Conservation (phyloP, 257 asterid species). For the Osmanthus fragrans region DNA sequence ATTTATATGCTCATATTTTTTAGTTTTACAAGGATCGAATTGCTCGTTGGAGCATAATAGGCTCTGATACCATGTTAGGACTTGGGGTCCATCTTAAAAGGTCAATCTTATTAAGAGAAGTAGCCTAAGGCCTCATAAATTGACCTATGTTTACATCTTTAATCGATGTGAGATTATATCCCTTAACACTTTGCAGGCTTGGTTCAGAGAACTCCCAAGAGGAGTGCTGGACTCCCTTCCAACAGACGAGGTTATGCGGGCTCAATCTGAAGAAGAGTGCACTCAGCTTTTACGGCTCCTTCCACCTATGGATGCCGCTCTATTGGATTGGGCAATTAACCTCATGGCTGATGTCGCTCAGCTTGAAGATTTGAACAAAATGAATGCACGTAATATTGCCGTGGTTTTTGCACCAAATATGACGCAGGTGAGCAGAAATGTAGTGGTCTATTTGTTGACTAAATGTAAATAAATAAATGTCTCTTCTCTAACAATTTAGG, state of each 20-base stretch:
- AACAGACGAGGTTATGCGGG: constrained; percentile 72
- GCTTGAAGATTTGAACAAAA: constrained; percentile 68
- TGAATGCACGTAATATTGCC: constrained; percentile 85
- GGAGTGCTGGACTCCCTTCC: constrained; percentile 80
- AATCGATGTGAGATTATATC: too few species aligned
- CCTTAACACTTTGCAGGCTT: constrained; percentile 38
- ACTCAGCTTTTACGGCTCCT: constrained; percentile 63
- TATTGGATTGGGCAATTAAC: constrained; percentile 85
- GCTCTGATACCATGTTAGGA: too few species aligned
- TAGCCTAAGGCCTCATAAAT: too few species aligned
- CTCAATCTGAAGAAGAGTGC: constrained; percentile 76
- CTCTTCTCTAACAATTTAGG: too few species aligned
- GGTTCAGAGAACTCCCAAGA: constrained; percentile 89
- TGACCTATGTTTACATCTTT: too few species aligned
- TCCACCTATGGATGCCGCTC: constrained; percentile 75
- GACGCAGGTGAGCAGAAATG: constrained; percentile 64
- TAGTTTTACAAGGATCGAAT: too few species aligned
- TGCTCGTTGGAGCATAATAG: too few species aligned
- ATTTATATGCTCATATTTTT: too few species aligned
- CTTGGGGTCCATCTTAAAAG: too few species aligned
- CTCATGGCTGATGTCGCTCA: constrained; percentile 95
- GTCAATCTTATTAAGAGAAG: too few species aligned
- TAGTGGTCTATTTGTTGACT: neutral
- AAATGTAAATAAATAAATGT: too few species aligned
- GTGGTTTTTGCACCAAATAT: constrained; percentile 94